A percentile compares a stretch with the other conserved stretches of the same genome.
These are phyloP conservation scores for Parachaetomium inaequale DNA, from an alignment of 495 filamentous ascomycete genomes.

Conservation along the genomic window DNA sequence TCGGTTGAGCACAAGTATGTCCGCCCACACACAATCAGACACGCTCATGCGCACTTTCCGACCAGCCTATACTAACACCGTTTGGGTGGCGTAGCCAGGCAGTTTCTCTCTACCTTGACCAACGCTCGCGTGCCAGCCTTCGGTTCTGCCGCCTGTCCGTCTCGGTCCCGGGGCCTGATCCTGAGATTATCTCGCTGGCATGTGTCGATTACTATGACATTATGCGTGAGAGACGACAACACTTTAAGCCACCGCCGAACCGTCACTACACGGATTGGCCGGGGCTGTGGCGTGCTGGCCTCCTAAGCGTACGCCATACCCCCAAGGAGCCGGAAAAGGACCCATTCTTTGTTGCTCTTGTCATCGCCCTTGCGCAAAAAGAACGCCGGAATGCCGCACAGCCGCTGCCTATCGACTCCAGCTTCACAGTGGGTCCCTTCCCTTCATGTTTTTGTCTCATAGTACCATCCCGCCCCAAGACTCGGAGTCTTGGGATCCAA, in stretches of 20 bases:
- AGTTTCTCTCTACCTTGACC: neutral
- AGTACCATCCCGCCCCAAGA: neutral
- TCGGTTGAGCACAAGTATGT: neutral
- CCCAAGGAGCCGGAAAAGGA: neutral
- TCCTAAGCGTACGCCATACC: neutral
- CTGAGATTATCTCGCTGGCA: neutral
- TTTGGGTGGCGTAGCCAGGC: neutral
- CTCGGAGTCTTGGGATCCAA: neutral
- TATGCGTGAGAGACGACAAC: neutral
- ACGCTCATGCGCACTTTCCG: neutral
- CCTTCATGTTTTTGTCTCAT: neutral
- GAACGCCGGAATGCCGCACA: neutral
- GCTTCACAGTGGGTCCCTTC: neutral
- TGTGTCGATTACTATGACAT: neutral
- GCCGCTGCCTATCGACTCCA: neutral
- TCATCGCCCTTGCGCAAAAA: neutral
- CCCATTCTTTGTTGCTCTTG: neutral
- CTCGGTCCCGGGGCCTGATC: neutral
- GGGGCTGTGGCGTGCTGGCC: neutral
- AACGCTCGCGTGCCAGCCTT: neutral
- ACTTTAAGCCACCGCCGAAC: neutral
- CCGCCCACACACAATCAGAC: neutral
- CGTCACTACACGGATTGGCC: neutral
- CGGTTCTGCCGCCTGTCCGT: neutral
- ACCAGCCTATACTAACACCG: neutral